Percentiles rank a stretch among this genome's conserved stretches.
Evolutionary conservation across 2,329 filamentous ascomycete genomes (phyloP).

Genomic region (Pseudopyricularia cyperi): DNA sequence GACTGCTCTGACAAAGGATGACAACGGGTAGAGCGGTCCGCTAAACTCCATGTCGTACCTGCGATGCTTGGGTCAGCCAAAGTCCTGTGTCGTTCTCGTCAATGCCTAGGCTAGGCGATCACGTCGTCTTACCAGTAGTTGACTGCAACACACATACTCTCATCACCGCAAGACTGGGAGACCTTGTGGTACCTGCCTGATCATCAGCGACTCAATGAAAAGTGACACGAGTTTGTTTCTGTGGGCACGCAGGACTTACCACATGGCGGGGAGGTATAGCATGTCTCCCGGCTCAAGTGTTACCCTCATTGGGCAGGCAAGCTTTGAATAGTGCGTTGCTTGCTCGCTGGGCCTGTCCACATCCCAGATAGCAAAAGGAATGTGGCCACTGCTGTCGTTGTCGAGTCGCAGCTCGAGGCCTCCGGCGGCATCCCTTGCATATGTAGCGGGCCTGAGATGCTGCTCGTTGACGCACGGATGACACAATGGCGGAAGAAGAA

Average conservation of each 20-base stretch:
- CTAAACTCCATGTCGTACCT: constrained; percentile 74
- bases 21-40: constrained; percentile 52
- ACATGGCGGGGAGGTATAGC: constrained; percentile 70
- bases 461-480: constrained; percentile 57
- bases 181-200: constrained; percentile 61
- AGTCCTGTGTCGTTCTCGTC: not conserved
- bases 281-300: constrained; percentile 63
- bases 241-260: constrained; percentile 32
- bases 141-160: constrained; percentile 63
- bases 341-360: constrained; percentile 42
- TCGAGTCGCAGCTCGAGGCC: constrained; percentile 19
- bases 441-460: constrained; percentile 43
- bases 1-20: constrained; percentile 37
- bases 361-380: constrained; percentile 66
- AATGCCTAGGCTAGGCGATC: not conserved
- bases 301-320: constrained; percentile 50
- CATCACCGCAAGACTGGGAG: constrained; percentile 51
- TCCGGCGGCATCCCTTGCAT: constrained; percentile 24
- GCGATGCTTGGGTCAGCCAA: not conserved
- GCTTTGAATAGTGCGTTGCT: constrained; percentile 43
- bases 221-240: not conserved
- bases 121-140: constrained; percentile 59
- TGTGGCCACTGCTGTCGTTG: constrained; percentile 13
- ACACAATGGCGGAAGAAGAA: constrained; percentile 58
- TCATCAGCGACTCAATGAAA: not conserved